phyloP scores from a whole-genome alignment of 75 land plant species.

The Azolla pinnata region DNA sequence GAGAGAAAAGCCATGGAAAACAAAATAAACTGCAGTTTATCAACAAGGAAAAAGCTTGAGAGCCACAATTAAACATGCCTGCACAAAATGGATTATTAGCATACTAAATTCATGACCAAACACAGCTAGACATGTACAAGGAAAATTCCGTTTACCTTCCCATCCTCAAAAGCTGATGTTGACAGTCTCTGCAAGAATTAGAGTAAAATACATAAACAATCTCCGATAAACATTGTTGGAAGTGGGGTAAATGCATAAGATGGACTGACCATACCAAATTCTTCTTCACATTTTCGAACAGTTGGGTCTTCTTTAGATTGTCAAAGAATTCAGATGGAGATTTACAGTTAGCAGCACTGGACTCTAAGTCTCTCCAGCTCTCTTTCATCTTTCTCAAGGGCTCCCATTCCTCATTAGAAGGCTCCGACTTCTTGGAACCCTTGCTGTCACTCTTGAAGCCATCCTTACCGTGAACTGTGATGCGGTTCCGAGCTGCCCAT shows the following conservation, averaged over 20 bases:
- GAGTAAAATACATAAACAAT: background rate
- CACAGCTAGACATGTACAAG: too few relatives aligned
- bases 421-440: slow-evolving; percentile 16
- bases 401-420: slow-evolving; percentile 55
- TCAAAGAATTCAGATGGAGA: slow-evolving; percentile 47
- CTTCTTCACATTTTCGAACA: slow-evolving; percentile 63
- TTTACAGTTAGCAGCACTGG: slow-evolving; percentile 28
- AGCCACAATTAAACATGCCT: background rate
- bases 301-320: slow-evolving; percentile 49
- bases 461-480: slow-evolving; percentile 9
- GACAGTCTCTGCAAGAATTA: slow-evolving; percentile 6
- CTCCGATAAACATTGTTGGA: too few relatives aligned
- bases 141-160: slow-evolving; percentile 7
- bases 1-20: background rate
- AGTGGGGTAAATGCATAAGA: background rate
- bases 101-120: too few relatives aligned
- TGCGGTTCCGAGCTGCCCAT: background rate
- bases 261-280: slow-evolving; percentile 41
- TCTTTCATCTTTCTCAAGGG: slow-evolving; percentile 60
- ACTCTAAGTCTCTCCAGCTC: slow-evolving; percentile 66
- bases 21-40: background rate
- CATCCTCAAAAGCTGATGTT: background rate
- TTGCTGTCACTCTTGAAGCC: slow-evolving; percentile 12
- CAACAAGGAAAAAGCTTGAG: background rate
- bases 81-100: background rate